Conservation (phyloP, 2,329 filamentous ascomycete species). For the Epichloe aotearoae region DNA sequence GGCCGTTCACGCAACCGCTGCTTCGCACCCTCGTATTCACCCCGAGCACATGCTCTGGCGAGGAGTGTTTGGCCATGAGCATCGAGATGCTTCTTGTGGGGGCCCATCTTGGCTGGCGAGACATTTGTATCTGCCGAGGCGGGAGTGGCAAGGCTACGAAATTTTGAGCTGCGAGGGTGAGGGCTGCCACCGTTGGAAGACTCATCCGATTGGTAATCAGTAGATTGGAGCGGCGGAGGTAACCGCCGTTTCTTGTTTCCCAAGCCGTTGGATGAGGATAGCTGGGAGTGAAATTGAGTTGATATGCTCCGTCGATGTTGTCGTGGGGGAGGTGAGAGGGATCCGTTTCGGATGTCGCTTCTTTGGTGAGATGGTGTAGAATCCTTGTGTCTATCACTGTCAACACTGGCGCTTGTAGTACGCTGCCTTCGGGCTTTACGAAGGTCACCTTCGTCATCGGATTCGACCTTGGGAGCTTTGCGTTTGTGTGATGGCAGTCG, state of each 20-base stretch:
- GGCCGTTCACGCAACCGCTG: constrained; percentile 63
- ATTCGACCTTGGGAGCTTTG: constrained; percentile 39
- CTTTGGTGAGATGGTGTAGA: constrained; percentile 20
- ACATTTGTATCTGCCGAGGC: constrained; percentile 45
- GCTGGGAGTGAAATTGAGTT: constrained; percentile 44
- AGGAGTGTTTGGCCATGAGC: constrained; percentile 84
- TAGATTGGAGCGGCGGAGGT: constrained; percentile 47
- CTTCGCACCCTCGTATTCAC: constrained; percentile 69
- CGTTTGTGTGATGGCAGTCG: constrained; percentile 36
- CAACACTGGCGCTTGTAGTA: constrained; percentile 30
- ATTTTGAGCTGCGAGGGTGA: constrained; percentile 43
- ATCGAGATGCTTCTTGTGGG: constrained; percentile 79
- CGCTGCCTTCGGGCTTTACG: constrained; percentile 42
- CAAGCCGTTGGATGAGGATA: constrained; percentile 35
- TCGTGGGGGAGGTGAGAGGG: constrained; percentile 46
- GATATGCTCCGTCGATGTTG: constrained; percentile 51
- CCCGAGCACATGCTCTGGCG: constrained; percentile 78
- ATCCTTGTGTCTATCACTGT: constrained; percentile 21
- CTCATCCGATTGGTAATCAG: constrained; percentile 55
- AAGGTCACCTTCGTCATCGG: constrained; percentile 42
- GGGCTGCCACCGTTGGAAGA: constrained; percentile 49
- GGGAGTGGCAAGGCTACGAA: constrained; percentile 42
- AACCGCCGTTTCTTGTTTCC: constrained; percentile 47
- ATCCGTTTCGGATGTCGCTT: constrained; percentile 27
- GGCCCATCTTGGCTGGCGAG: constrained; percentile 53